Base-by-base conservation (phyloP, 108 stramenopile genomes). In the Cyclostephanos invisitatus region DNA sequence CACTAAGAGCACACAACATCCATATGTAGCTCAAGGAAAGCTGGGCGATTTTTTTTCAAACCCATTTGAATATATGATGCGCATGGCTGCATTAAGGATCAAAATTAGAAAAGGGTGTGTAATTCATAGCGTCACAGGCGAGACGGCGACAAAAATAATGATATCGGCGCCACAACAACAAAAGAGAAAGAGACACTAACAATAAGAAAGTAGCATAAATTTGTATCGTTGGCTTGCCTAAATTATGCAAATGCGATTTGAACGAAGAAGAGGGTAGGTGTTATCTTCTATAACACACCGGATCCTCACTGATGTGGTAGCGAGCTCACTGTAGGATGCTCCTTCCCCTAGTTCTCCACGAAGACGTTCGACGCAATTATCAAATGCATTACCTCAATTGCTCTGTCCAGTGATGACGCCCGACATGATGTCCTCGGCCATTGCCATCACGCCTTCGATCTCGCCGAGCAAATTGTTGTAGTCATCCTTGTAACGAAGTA, bases 401-500 rank as follows among this genome's bases (percentile, higher is more conserved):
- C 20, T 17, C 18, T 21, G 20, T 64, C 49, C 63, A 42, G 47
- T 53, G 27, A 56, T 38, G n/a, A 62, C 32, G 20, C 62, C 57
- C 0, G 66, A 58, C 65, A 74, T 57, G 47, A 74, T 51, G n/a
- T 58, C n/a, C 17, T 74, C 65, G 6, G 58, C 58, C 44, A 32
- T 51, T 21, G 73, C 60, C 32, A 60, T 32, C 14, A 64, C 71
- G 5, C 44, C 24, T 54, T 80, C 78, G 44, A 80, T 67, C 11
- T 67, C 74, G 46, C 61, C 74, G 51, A 83, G 67, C 53, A 82
- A 56, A 68, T 79, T 66, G 27, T 71, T 63, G 24, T 77, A 76
- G 17, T 83, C 64, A 32, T 75, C 78, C 63, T 86, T 78, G 54
- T 66, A 64, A 32, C 65, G 78, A 61, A 78, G 71, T 49, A 61